Evolutionary conservation across 768 basidiomycete species (phyloP).

Genomic region (Pisolithus orientalis): DNA sequence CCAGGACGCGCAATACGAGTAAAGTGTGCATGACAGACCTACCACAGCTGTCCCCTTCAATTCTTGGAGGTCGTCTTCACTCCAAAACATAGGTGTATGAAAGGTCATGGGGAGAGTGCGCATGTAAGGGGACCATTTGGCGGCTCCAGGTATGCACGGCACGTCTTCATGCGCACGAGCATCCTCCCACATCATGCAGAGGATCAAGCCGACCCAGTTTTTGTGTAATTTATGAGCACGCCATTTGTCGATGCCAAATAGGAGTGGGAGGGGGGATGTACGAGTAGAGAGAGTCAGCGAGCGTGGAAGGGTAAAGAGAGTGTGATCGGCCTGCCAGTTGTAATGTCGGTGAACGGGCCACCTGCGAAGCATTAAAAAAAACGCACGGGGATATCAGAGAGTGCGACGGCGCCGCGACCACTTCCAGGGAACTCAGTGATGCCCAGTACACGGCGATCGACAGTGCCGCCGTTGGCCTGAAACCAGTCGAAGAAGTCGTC

Average conservation of each 20-base stretch:
- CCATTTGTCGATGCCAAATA: constrained; percentile 65
- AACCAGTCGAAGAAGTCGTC: constrained; percentile 56
- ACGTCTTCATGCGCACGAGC: constrained; percentile 63
- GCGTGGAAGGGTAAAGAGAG: constrained; percentile 80
- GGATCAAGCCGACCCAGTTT: constrained; percentile 84
- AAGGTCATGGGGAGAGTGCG: constrained; percentile 60
- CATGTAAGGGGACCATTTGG: constrained; percentile 21
- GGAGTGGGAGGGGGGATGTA: constrained; percentile 59
- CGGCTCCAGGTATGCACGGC: not conserved
- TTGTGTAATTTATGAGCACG: constrained; percentile 46
- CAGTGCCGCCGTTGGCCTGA: constrained; percentile 37
- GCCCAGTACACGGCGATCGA: constrained; percentile 44
- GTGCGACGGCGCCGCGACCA: constrained; percentile 71
- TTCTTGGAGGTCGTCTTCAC: constrained; percentile 59
- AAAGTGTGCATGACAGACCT: constrained; percentile 44
- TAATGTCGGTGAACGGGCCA: no score
- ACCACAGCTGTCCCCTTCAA: constrained; percentile 83
- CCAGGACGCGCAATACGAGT: not conserved
- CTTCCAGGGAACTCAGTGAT: constrained; percentile 42
- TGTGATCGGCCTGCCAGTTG: constrained; percentile 54
- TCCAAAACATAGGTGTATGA: constrained; percentile 95
- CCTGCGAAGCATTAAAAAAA: no score
- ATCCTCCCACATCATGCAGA: constrained; percentile 96
- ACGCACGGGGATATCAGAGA: constrained; percentile 65
- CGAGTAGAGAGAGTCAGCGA: constrained; percentile 69